A percentile compares a stretch with the other conserved stretches of the same genome.
Evolutionary conservation across 768 basidiomycete genomes (phyloP).

Genomic region (Pleurotus tuoliensis): DNA sequence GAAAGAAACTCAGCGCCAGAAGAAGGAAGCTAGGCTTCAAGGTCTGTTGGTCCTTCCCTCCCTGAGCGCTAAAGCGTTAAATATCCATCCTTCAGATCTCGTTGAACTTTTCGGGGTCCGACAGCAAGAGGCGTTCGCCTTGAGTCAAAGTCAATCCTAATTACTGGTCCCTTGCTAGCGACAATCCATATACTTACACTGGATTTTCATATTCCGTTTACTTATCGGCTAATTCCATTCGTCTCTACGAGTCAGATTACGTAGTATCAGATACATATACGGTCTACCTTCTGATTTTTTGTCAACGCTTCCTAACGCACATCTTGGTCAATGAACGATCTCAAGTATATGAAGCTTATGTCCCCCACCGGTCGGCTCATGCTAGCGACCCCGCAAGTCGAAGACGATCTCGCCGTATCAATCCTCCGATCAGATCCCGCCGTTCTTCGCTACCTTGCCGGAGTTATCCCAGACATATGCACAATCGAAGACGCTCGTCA

Average conservation of each 20-base stretch:
- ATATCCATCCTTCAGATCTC: constrained; percentile 40
- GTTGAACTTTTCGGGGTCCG: constrained; percentile 52
- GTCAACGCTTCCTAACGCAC: no score
- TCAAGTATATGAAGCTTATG: background rate
- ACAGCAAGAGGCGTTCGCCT: constrained; percentile 16
- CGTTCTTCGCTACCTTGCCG: constrained; percentile 30
- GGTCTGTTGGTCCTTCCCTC: constrained; percentile 36
- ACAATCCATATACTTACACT: no score
- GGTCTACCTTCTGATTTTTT: no score
- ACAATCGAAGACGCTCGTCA: constrained; percentile 30
- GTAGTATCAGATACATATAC: no score
- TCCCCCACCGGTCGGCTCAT: constrained; percentile 31
- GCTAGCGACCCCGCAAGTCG: constrained; percentile 28
- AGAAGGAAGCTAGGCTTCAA: constrained; percentile 78
- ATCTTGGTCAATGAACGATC: no score
- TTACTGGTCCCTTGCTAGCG: no score
- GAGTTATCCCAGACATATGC: constrained; percentile 31
- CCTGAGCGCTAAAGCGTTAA: background rate
- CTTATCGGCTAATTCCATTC: background rate
- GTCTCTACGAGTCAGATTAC: background rate
- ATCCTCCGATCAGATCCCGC: constrained; percentile 34
- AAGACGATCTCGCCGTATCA: constrained; percentile 32
- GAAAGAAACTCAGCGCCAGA: constrained; percentile 71
- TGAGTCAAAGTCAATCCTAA: background rate
- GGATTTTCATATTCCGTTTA: no score